phyloP scores from a whole-genome alignment of 73 alveolate species.

The Paraurostyla sp. region DNA sequence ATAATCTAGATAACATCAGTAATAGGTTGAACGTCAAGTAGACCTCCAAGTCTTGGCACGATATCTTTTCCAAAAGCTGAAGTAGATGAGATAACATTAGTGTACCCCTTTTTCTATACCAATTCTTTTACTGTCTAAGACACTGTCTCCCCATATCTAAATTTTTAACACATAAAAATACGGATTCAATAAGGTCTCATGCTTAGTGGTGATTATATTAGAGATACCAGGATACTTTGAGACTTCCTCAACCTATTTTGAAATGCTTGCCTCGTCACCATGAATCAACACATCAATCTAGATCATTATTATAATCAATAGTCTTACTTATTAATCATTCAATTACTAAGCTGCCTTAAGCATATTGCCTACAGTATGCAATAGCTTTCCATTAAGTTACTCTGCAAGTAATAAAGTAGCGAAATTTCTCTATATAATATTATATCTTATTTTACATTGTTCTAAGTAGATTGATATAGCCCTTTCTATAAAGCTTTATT shows the following conservation, averaged over 20 bases:
- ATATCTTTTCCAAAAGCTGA: slow-evolving; percentile 85
- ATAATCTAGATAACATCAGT: slow-evolving; percentile 86
- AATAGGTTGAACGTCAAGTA: slow-evolving; percentile 86
- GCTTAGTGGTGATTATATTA: slow-evolving; percentile 65
- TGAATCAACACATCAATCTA: slow-evolving; percentile 64
- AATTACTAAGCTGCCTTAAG: slow-evolving; percentile 76
- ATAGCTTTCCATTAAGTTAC: slow-evolving; percentile 72
- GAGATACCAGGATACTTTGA: slow-evolving; percentile 50
- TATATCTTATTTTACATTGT: not conserved
- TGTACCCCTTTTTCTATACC: slow-evolving; percentile 59
- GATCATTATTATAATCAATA: not conserved
- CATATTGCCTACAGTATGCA: slow-evolving; percentile 69
- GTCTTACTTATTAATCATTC: slow-evolving; percentile 47
- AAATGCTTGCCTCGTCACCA: slow-evolving; percentile 38
- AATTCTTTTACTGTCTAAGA: slow-evolving; percentile 60
- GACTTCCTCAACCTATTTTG: not conserved
- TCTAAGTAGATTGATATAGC: not conserved
- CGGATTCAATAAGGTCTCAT: slow-evolving; percentile 71
- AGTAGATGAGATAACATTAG: slow-evolving; percentile 75
- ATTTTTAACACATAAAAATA: not conserved
- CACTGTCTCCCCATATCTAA: slow-evolving; percentile 66
- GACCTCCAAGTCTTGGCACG: slow-evolving; percentile 92
- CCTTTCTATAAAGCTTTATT: not conserved
- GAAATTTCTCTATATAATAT: slow-evolving; percentile 48
- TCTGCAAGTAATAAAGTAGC: slow-evolving; percentile 86